These are phyloP conservation scores for Paramecium primaurelia DNA, from an alignment of 73 alveolate species.

Conservation along the genomic window DNA sequence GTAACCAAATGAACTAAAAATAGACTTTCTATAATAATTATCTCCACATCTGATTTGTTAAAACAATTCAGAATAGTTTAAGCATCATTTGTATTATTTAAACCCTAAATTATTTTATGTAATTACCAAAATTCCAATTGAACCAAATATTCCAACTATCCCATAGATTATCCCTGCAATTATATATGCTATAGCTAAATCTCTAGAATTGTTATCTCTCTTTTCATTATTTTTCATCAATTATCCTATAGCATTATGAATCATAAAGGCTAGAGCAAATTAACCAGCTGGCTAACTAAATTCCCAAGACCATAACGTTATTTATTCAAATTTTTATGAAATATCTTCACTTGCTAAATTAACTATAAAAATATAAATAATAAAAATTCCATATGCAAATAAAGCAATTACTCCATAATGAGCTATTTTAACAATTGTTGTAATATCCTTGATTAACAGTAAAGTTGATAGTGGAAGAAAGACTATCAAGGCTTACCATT, in stretches of 20 bases:
- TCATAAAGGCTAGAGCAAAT: slow-evolving; percentile 62
- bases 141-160: slow-evolving; percentile 49
- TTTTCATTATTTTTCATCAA: slow-evolving; percentile 37
- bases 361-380: slow-evolving; percentile 26
- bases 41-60: not conserved
- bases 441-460: slow-evolving; percentile 46
- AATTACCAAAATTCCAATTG: slow-evolving; percentile 40
- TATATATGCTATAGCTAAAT: slow-evolving; percentile 38
- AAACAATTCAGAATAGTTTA: slow-evolving; percentile 30
- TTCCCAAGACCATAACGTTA: slow-evolving; percentile 23
- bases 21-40: slow-evolving; percentile 25
- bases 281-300: slow-evolving; percentile 51
- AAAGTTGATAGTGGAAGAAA: slow-evolving; percentile 44
- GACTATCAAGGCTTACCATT: slow-evolving; percentile 52
- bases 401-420: slow-evolving; percentile 62
- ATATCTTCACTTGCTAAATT: not conserved
- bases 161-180: slow-evolving; percentile 55
- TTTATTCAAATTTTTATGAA: not conserved
- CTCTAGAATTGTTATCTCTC: slow-evolving; percentile 49
- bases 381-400: slow-evolving; percentile 35
- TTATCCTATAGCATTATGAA: slow-evolving; percentile 57
- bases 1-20: slow-evolving; percentile 50
- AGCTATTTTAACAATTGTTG: slow-evolving; percentile 46
- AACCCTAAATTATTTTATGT: not conserved
- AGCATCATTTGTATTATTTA: not conserved